Percentiles rank a stretch among this genome's conserved stretches.
Evolutionary conservation across 2,329 filamentous ascomycete species (phyloP).

Genomic region (Exophiala phaeomuriformis): DNA sequence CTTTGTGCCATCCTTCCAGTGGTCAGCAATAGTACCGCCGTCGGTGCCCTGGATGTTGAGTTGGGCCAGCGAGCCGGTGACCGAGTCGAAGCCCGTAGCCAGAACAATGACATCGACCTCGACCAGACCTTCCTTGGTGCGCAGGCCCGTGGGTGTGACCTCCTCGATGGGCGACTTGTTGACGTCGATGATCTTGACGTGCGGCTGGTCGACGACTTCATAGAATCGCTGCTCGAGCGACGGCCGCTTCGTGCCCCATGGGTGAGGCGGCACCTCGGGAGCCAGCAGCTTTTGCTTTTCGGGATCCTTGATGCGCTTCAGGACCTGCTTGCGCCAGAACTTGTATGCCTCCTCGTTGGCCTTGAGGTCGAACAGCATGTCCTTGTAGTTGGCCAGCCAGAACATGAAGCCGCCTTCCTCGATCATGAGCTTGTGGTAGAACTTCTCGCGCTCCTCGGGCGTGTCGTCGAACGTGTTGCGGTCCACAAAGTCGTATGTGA

Average conservation of each 20-base stretch:
- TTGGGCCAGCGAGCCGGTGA: slow-evolving; percentile 37
- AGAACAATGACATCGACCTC: slow-evolving; percentile 38
- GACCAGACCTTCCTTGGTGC: slow-evolving; percentile 34
- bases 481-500: slow-evolving; percentile 51
- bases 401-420: slow-evolving; percentile 48
- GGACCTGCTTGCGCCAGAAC: slow-evolving; percentile 50
- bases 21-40: slow-evolving; percentile 31
- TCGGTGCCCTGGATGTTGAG: slow-evolving; percentile 36
- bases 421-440: slow-evolving; percentile 46
- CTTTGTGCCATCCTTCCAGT: slow-evolving; percentile 34
- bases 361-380: slow-evolving; percentile 41
- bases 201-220: slow-evolving; percentile 42
- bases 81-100: slow-evolving; percentile 41
- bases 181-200: slow-evolving; percentile 43
- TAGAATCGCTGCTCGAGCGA: slow-evolving; percentile 46
- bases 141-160: slow-evolving; percentile 38
- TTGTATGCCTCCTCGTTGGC: slow-evolving; percentile 50
- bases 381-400: slow-evolving; percentile 51
- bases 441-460: slow-evolving; percentile 44
- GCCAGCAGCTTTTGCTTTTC: slow-evolving; percentile 46
- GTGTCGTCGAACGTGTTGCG: slow-evolving; percentile 51
- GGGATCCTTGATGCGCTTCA: slow-evolving; percentile 46
- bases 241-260: slow-evolving; percentile 48
- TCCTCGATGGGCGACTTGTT: slow-evolving; percentile 39
- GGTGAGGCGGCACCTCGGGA: slow-evolving; percentile 47